A percentile compares a stretch with the other conserved stretches of the same genome.
Conservation (phyloP, 768 basidiomycete species). For the Tricholoma matsutake region DNA sequence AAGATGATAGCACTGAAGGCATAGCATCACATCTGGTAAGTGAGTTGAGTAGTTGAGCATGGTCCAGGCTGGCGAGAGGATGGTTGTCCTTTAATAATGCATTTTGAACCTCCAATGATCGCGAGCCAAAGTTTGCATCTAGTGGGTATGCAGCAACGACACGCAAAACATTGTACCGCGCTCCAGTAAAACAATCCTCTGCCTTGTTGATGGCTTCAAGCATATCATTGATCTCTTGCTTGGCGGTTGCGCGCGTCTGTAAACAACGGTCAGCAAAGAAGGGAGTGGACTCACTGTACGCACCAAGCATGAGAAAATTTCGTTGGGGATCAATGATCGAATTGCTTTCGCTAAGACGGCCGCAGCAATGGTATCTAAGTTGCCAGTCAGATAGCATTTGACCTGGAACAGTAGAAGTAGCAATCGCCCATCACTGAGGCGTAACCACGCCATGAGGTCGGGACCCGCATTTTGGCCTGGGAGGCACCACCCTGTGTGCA, state of each 20-base stretch:
- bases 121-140: too few relatives aligned
- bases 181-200: too few relatives aligned
- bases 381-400: background rate
- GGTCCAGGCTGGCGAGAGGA: background rate
- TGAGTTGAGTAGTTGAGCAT: background rate
- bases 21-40: background rate
- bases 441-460: conserved; percentile 1
- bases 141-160: background rate
- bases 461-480: background rate
- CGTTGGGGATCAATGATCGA: background rate
- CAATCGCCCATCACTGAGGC: too few relatives aligned
- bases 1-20: background rate
- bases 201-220: too few relatives aligned
- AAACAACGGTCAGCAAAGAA: background rate
- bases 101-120: background rate
- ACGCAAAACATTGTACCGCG: too few relatives aligned
- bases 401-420: background rate
- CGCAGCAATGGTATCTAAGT: background rate
- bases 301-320: background rate
- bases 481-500: background rate
- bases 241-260: background rate
- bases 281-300: background rate
- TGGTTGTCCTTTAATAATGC: background rate
- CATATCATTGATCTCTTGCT: too few relatives aligned
- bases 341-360: background rate